Evolutionary conservation across 257 asterid genomes (phyloP).

Genomic region (Forsythia suspensa): DNA sequence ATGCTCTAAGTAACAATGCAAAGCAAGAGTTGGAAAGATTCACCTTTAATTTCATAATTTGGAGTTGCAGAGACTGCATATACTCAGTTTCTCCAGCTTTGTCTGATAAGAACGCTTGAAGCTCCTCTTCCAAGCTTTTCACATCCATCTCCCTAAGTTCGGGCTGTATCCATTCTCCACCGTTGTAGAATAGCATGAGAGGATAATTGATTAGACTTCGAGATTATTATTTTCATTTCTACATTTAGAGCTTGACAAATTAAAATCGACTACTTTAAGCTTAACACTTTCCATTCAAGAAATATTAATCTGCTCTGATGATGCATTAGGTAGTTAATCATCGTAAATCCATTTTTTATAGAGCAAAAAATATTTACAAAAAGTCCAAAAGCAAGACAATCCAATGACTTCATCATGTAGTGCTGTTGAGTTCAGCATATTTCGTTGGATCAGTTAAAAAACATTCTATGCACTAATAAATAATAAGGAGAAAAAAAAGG

Average conservation of each 20-base stretch:
- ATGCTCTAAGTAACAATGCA: slow-evolving; percentile 11
- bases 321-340: not conserved
- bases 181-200: slow-evolving; percentile 8
- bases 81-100: slow-evolving; percentile 72
- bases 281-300: not conserved
- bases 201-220: not conserved
- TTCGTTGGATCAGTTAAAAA: not conserved
- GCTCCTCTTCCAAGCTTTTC: slow-evolving; percentile 64
- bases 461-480: not conserved
- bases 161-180: slow-evolving; percentile 49
- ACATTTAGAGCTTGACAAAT: slow-evolving; percentile 1
- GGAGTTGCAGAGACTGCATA: slow-evolving; percentile 70
- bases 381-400: not conserved
- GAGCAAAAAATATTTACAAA: not conserved
- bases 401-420: not conserved
- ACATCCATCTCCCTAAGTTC: slow-evolving; percentile 60
- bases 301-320: slow-evolving; percentile 1
- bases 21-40: slow-evolving; percentile 20
- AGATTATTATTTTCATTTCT: slow-evolving; percentile 11
- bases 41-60: slow-evolving; percentile 69
- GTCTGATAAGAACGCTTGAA: slow-evolving; percentile 66
- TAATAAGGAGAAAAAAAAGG: not conserved
- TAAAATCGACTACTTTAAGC: slow-evolving; percentile 4
- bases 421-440: not conserved
- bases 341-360: not conserved